Evolutionary conservation across 805 yeast species (phyloP).

Genomic region (Vanderwaltozyma yarrowii): DNA sequence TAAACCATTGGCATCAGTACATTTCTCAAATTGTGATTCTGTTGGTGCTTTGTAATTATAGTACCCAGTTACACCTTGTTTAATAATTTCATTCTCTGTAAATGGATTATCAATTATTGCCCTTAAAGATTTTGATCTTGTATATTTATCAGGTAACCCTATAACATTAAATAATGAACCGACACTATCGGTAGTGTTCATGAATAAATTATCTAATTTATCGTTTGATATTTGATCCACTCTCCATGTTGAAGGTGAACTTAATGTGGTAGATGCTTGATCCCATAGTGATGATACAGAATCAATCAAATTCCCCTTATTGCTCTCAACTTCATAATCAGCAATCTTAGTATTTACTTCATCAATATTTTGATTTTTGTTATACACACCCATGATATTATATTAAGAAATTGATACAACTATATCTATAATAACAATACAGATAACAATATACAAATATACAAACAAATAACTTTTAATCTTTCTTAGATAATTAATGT

Average conservation of each 20-base stretch:
- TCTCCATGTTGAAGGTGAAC: not conserved
- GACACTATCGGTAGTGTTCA: not conserved
- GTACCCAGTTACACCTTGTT: constrained; percentile 30
- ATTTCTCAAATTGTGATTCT: constrained; percentile 46
- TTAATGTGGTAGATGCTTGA: not conserved
- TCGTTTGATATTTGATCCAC: not conserved
- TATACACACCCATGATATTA: not conserved
- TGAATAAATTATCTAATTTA: not conserved
- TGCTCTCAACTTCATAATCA: not conserved
- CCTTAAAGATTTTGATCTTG: not conserved
- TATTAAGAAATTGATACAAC: too few species aligned
- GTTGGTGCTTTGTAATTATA: constrained; percentile 49
- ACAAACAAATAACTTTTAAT: too few species aligned
- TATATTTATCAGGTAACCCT: not conserved
- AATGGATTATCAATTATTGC: not conserved
- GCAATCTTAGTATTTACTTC: not conserved
- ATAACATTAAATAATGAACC: not conserved
- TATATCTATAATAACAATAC: too few species aligned
- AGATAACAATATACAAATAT: too few species aligned
- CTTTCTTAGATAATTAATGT: too few species aligned
- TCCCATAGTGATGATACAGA: not conserved
- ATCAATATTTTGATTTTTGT: not conserved
- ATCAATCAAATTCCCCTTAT: not conserved
- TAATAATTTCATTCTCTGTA: not conserved
- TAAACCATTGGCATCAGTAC: constrained; percentile 55